Conservation (phyloP, 2,329 filamentous ascomycete genomes). For the Penicillium sp. region DNA sequence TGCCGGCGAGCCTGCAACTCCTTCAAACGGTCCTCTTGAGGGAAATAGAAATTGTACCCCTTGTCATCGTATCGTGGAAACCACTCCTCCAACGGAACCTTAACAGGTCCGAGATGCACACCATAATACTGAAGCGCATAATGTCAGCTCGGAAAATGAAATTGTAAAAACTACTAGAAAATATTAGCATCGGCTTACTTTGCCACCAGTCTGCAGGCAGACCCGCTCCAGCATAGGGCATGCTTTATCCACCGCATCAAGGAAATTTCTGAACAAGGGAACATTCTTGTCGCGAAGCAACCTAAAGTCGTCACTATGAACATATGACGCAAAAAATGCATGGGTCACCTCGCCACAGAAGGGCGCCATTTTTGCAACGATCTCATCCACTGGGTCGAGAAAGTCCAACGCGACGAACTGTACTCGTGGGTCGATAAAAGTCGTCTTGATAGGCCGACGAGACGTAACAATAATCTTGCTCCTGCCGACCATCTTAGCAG, state of each 20-base stretch:
- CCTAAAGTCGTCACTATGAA: slow-evolving; percentile 37
- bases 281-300: slow-evolving; percentile 32
- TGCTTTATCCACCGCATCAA: slow-evolving; percentile 31
- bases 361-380: slow-evolving; percentile 24
- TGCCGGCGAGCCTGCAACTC: slow-evolving; percentile 22
- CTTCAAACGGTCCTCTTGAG: slow-evolving; percentile 29
- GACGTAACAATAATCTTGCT: slow-evolving; percentile 36
- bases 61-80: slow-evolving; percentile 27
- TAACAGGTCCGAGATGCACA: slow-evolving; percentile 34
- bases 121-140: no score
- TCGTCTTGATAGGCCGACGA: slow-evolving; percentile 26
- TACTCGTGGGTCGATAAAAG: slow-evolving; percentile 27
- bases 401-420: slow-evolving; percentile 41
- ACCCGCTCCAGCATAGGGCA: slow-evolving; percentile 31
- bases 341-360: slow-evolving; percentile 38
- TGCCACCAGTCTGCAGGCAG: slow-evolving; percentile 38
- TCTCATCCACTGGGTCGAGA: slow-evolving; percentile 21
- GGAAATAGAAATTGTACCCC: slow-evolving; percentile 30
- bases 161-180: no score
- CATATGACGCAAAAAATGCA: slow-evolving; percentile 41
- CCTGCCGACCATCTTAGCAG: slow-evolving; percentile 15
- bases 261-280: slow-evolving; percentile 40
- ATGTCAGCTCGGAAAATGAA: no score
- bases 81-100: slow-evolving; percentile 28
- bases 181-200: no score